A percentile compares a stretch with the other conserved stretches of the same genome.
These are phyloP conservation scores for Alternaria triticimaculans DNA, from an alignment of 2,329 filamentous ascomycete genomes.

Conservation along the genomic window DNA sequence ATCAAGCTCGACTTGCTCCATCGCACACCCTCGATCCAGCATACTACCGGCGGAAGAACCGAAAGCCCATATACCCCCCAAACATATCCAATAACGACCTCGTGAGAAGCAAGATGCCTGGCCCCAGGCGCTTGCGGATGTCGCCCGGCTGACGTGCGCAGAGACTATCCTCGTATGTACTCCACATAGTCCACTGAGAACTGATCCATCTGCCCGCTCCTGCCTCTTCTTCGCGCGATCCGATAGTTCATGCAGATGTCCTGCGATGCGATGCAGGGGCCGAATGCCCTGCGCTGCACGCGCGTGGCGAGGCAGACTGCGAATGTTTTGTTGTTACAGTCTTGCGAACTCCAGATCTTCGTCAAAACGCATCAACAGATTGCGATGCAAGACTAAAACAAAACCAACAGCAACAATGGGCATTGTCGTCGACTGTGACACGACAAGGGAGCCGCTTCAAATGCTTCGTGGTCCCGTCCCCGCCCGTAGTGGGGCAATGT, in stretches of 20 bases:
- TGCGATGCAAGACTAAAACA: too few species aligned
- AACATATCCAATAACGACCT: slow-evolving; percentile 19
- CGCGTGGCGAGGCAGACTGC: neutral
- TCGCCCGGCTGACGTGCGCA: neutral
- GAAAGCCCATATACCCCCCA: neutral
- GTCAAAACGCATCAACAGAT: fast-evolving
- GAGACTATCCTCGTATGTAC: neutral
- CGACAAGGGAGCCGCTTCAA: neutral
- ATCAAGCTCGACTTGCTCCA: neutral
- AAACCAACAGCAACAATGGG: neutral
- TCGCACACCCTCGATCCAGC: neutral
- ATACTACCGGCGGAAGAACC: neutral
- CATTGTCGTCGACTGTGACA: neutral
- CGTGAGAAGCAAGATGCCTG: slow-evolving; percentile 11
- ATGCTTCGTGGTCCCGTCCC: too few species aligned
- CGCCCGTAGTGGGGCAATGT: neutral
- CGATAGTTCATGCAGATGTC: neutral
- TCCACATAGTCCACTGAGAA: neutral
- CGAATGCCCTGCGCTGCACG: neutral
- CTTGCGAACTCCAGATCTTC: neutral
- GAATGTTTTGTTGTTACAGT: neutral
- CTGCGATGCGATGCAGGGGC: neutral
- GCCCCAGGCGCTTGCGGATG: neutral
- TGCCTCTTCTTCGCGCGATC: neutral
- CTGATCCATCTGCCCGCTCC: neutral